Evolutionary conservation across 2,329 filamentous ascomycete species (phyloP), one percentile per base, ranked within the genome.

Genomic region (Fusarium duplospermum): DNA sequence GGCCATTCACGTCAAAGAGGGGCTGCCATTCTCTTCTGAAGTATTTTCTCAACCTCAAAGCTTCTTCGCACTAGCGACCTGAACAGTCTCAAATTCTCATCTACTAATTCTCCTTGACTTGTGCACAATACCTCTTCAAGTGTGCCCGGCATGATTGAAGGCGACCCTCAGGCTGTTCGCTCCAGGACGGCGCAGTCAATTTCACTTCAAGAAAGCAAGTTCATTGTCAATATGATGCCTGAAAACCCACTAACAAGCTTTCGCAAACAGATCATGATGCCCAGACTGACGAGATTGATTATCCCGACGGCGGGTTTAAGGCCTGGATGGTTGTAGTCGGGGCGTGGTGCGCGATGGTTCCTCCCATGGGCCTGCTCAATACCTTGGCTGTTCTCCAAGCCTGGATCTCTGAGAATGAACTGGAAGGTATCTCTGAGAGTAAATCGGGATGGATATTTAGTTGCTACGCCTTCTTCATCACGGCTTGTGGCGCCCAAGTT

Each of bases 321-420:
- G 92, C 91, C 66, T 94, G 92, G 91, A 83, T 90, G 11, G 92
- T 94, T 18, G 91, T 94, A 2, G 81, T 93, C 4, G 93, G 93
- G 18, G 90, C 89, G 4, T 94, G 93, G 82, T 88, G 87, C 66
- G 91, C 89, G 5, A 89, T 94, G 79, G 83, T 90, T 69, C 89
- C 90, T 4, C 87, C 87, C 2, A 89, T 94, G 68, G 92, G 92
- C 0, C 85, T 93, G 60, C 88, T 93, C 83, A 92, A 92, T 78
- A 89, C 88, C 58, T 83, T 92, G 29, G 92, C 91, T 2, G 89
- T 91, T 0, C 90, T 93, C 80, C 89, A 94, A 79, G 87, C 90
- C 13, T 93, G 93, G 80, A 84, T 94, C 20, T 38, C 62, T 0
- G 56, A 64, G 13, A 66, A 71, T 6, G 59, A 73, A 9, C 20